Evolutionary conservation across 75 land plant species (phyloP), one percentile per base, ranked within the genome.

Genomic region (Cryptomeria japonica): DNA sequence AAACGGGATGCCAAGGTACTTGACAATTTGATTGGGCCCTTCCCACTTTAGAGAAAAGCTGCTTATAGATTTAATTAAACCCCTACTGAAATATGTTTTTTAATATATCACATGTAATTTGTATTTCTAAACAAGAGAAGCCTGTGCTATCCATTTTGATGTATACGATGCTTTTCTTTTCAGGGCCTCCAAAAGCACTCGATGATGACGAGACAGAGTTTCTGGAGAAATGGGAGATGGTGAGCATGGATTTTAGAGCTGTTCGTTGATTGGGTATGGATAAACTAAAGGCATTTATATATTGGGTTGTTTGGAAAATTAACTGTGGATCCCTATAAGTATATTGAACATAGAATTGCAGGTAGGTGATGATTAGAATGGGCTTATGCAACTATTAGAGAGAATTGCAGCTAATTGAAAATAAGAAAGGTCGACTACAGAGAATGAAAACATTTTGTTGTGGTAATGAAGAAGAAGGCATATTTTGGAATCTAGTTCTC

Each of bases 201-300:
- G 99, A 98, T 92, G 99, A 98, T 85, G 99, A 97, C 77, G 99
- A 98, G 85, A 97, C 96, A 34, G 99, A 98, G 87, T 98, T 98
- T 89, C 87, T 98, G 80, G 99, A 98, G 49, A 95, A 93, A 39
- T 84, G 94, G 93, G 99, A 97, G 92, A 94, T 87, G 97, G 99
- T 97, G 95, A 95, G 99, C 44, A 90, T 88, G 88, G 92, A 32
- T 84, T 88, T 56, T 88, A 85, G 47, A 85, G 90, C 53, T 85
- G 41, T 87, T 61, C 80, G 36, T 85, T 85, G 42, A 75, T 68
- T 89, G 88, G 82, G 88, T 88, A 78, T 89, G 87, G 89, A 19
- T 42, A 25, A 53, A 49, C 76, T 55, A 86, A 56, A n/a, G 25
- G 70, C 28, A 36, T 80, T 64, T n/a, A 88, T 36, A 72, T 89